Evolutionary conservation across 2,329 filamentous ascomycete species (phyloP), one percentile per base, ranked within the genome.

Genomic region (Ambrosiella beaveri): DNA sequence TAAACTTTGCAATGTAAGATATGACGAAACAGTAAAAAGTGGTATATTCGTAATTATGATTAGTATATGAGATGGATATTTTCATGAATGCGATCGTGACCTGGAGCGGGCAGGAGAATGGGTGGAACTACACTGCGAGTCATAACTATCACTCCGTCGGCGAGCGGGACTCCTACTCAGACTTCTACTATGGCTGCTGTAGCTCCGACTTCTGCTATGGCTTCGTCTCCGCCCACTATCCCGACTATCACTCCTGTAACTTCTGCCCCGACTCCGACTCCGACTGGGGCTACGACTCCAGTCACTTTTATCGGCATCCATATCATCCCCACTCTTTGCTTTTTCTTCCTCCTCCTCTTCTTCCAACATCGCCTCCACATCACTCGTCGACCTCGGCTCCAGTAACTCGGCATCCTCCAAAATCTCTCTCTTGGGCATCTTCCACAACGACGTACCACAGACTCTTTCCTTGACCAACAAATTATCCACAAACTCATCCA

Each of bases 401-500:
- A 98, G 66, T 65, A 90, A 71, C 63, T 95, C 93, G 68, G 95
- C 67, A 68, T 98, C 93, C 72, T 98, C 93, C 63, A 98, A 68
- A 56, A 87, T 78, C 63, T 86, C 82, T 64, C 93, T 76, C 61
- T 82, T 82, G 2, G 90, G 87, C 76, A 98, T 78, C 73, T 95
- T 95, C 82, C 88, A 94, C 64, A 98, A 68, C 66, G 84, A 94
- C 2, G 93, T 97, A 41, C 84, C 91, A 67, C 91, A 97, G 0
- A 96, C 84, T 56, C 93, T 78, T 59, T 94, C 88, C 71, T 95
- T 95, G 0, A 80, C 85, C 62, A 98, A 74, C 63, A 98, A 71
- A 62, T 96, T 89, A 68, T 98, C 93, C 58, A 97, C 81, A 68
- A 98, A 97, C 64, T 91, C 84, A 69, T 98, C 93, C 70, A 98